phyloP scores from a whole-genome alignment of 1,139 yeast genomes.

The Kodamaea sp. region DNA sequence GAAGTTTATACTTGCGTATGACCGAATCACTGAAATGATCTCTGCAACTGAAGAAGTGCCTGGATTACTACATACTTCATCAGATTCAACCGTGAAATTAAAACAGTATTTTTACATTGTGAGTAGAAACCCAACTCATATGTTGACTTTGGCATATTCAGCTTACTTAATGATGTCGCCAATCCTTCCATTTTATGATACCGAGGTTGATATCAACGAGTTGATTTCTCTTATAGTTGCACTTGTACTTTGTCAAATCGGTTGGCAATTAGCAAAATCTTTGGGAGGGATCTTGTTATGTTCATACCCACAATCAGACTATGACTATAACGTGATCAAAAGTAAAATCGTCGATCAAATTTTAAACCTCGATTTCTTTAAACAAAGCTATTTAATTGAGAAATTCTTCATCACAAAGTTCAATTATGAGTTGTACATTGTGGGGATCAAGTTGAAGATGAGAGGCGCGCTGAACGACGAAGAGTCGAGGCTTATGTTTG shows the following conservation, averaged over 20 bases:
- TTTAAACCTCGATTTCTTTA: conserved; percentile 46
- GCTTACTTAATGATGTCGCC: conserved; percentile 33
- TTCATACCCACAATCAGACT: conserved; percentile 47
- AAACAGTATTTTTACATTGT: conserved; percentile 2
- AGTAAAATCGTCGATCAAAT: conserved; percentile 36
- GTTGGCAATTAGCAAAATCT: conserved; percentile 51
- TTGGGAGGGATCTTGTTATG: conserved; percentile 52
- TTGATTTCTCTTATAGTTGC: conserved; percentile 51
- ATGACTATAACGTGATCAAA: conserved; percentile 37
- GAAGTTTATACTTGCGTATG: conserved; percentile 32
- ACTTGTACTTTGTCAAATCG: conserved; percentile 45
- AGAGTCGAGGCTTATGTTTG: conserved; percentile 54
- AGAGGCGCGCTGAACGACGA: conserved; percentile 70
- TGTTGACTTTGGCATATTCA: conserved; percentile 58
- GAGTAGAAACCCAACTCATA: conserved; percentile 55
- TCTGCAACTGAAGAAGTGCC: conserved; percentile 15
- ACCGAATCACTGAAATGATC: conserved; percentile 35
- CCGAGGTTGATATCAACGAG: conserved; percentile 44
- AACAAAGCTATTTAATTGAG: conserved; percentile 44
- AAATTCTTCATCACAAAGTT: conserved; percentile 57
- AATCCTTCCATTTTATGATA: conserved; percentile 28
- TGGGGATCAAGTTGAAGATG: conserved; percentile 54
- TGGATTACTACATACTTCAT: neutral
- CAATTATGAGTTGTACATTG: conserved; percentile 55
- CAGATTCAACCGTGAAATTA: neutral